Evolutionary conservation across 2,329 filamentous ascomycete genomes (phyloP).

Genomic region (Parastagonospora avenae): DNA sequence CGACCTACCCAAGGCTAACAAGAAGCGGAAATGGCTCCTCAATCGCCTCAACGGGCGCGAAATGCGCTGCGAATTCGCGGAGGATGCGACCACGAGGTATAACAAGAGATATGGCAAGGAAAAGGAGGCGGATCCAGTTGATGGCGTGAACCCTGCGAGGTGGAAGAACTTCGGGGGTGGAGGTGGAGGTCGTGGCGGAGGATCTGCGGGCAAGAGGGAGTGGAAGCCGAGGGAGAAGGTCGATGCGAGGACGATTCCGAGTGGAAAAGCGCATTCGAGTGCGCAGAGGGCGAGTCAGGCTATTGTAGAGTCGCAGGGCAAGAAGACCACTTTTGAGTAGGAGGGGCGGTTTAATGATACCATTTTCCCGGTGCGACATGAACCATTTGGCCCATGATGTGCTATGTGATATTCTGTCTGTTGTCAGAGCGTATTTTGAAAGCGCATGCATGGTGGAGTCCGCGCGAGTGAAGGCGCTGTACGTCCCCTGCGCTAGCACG

Average conservation of each 20-base stretch:
- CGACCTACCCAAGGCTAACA: constrained; percentile 48
- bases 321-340: constrained; percentile 78
- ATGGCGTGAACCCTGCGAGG: constrained; percentile 42
- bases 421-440: no score
- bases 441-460: no score
- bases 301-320: constrained; percentile 78
- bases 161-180: constrained; percentile 30
- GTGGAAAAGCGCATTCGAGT: constrained; percentile 51
- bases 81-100: constrained; percentile 86
- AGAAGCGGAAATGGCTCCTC: constrained; percentile 74
- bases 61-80: constrained; percentile 89
- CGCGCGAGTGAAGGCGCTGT: no score
- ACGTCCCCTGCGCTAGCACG: no score
- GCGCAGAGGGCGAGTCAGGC: constrained; percentile 73
- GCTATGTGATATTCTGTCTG: not conserved
- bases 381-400: not conserved
- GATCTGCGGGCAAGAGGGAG: constrained; percentile 26
- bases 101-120: constrained; percentile 92
- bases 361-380: not conserved
- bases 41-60: constrained; percentile 80
- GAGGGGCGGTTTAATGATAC: not conserved
- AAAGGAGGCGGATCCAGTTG: constrained; percentile 41
- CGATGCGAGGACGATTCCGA: constrained; percentile 52
- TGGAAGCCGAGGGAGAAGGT: constrained; percentile 40
- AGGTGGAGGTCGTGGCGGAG: constrained; percentile 37